phyloP scores from a whole-genome alignment of 371 early-diverging fungal species.

The Gilbertella persicaria region DNA sequence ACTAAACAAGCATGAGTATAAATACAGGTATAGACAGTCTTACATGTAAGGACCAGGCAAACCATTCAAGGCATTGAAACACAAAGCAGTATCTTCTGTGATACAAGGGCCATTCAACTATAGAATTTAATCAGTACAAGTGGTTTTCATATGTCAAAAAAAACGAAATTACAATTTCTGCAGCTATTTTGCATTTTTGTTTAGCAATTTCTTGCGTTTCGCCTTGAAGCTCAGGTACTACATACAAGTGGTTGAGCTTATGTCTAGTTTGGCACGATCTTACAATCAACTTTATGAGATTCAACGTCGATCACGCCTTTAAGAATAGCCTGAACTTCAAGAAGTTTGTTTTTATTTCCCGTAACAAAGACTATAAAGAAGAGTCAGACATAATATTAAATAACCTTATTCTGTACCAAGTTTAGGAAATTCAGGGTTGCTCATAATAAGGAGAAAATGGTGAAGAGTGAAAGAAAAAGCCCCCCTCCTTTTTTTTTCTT shows the following conservation, averaged over 20 bases:
- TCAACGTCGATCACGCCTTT: slow-evolving; percentile 64
- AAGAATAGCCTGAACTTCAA: slow-evolving; percentile 87
- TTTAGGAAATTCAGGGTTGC: slow-evolving; percentile 8
- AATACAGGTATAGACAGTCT: no score
- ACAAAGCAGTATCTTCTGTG: slow-evolving; percentile 93
- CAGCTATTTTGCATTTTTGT: slow-evolving; percentile 81
- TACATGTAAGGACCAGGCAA: slow-evolving; percentile 91
- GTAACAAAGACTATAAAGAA: slow-evolving; percentile 47
- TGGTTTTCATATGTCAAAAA: not conserved
- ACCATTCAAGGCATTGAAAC: slow-evolving; percentile 91
- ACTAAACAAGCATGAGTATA: slow-evolving; percentile 35
- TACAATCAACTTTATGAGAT: slow-evolving; percentile 75
- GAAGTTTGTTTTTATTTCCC: slow-evolving; percentile 93
- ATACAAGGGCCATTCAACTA: slow-evolving; percentile 84
- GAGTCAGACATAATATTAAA: not conserved
- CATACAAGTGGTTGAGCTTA: not conserved
- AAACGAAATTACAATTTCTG: slow-evolving; percentile 50
- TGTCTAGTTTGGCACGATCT: slow-evolving; percentile 19
- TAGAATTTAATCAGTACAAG: not conserved
- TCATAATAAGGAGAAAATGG: not conserved
- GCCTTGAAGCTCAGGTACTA: slow-evolving; percentile 92
- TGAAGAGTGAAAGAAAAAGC: not conserved
- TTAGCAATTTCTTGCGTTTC: slow-evolving; percentile 70
- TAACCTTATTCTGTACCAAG: slow-evolving; percentile 3
- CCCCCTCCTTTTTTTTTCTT: no score